A percentile compares a stretch with the other conserved stretches of the same genome.
Evolutionary conservation across 2,329 filamentous ascomycete genomes (phyloP).

Genomic region (Lasiodiplodia sp.): DNA sequence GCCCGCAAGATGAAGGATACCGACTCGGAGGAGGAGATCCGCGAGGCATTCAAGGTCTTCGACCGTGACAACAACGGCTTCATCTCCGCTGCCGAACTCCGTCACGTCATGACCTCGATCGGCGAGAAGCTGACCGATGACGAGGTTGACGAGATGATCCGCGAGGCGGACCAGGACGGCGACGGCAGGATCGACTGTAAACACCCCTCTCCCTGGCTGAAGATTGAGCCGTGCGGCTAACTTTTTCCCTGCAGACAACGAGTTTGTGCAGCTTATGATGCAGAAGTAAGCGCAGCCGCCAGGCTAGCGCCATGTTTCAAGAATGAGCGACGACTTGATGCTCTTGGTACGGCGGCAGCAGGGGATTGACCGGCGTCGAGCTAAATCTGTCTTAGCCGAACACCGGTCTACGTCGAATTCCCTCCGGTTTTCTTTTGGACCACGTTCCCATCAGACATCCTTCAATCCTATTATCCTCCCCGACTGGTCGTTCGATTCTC

Average conservation of each 20-base stretch:
- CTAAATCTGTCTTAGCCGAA: constrained; percentile 26
- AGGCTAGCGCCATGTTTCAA: constrained; percentile 22
- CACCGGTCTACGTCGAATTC: constrained; percentile 14
- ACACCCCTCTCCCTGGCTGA: constrained; percentile 33
- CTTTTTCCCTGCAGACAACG: constrained; percentile 55
- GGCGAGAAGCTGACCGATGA: constrained; percentile 69
- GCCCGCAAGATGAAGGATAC: constrained; percentile 67
- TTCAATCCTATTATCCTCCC: constrained; percentile 25
- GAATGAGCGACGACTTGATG: constrained; percentile 30
- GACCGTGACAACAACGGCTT: constrained; percentile 71
- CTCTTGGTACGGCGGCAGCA: constrained; percentile 30
- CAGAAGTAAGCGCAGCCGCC: constrained; percentile 53
- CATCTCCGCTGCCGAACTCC: constrained; percentile 68
- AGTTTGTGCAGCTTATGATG: constrained; percentile 65
- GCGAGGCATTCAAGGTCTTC: constrained; percentile 71
- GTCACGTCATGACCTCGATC: constrained; percentile 69
- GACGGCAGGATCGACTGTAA: constrained; percentile 71
- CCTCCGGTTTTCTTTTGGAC: constrained; percentile 27
- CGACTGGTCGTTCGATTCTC: constrained; percentile 25
- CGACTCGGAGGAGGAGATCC: constrained; percentile 70
- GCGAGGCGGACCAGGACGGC: constrained; percentile 69
- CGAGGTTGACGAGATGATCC: constrained; percentile 71
- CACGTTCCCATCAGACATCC: constrained; percentile 28
- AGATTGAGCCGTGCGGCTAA: constrained; percentile 8
- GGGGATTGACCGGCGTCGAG: constrained; percentile 24